Conservation (phyloP, 164 flowering plant species). For the Berberis thunbergii region DNA sequence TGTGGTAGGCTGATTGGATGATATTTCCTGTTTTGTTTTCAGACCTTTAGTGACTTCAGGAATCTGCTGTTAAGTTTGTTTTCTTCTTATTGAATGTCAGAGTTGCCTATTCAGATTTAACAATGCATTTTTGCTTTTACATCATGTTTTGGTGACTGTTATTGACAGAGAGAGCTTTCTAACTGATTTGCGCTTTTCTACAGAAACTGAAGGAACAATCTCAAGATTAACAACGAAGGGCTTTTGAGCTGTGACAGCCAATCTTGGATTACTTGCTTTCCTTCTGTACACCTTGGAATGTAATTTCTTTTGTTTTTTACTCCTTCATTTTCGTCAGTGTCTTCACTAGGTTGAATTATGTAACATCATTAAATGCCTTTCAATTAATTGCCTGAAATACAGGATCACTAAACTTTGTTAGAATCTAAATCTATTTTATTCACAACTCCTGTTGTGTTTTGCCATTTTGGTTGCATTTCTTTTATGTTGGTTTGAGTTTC, state of each 20-base stretch:
- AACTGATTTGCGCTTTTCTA: neutral
- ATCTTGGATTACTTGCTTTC: neutral
- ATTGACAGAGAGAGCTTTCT: neutral
- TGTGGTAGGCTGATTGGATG: too few relatives aligned
- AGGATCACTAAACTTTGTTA: neutral
- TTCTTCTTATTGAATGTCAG: too few relatives aligned
- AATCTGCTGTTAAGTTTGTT: too few relatives aligned
- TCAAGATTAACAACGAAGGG: conserved; percentile 11
- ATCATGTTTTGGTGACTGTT: neutral
- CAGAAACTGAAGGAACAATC: conserved; percentile 13
- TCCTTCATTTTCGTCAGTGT: neutral
- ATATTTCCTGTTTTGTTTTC: too few relatives aligned
- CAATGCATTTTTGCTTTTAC: neutral
- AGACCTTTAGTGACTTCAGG: too few relatives aligned
- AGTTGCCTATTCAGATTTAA: too few relatives aligned
- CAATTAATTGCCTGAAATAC: neutral
- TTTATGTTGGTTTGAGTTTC: too few relatives aligned
- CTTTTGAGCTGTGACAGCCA: neutral
- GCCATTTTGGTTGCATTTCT: too few relatives aligned
- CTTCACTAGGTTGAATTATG: neutral
- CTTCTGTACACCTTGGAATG: neutral
- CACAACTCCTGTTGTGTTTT: too few relatives aligned
- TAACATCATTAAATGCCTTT: neutral
- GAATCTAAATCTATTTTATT: neutral
- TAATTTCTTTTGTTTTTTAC: neutral